Percentiles rank a stretch among this genome's conserved stretches.
phyloP scores from a whole-genome alignment of 495 filamentous ascomycete species.

The Podospora conica region DNA sequence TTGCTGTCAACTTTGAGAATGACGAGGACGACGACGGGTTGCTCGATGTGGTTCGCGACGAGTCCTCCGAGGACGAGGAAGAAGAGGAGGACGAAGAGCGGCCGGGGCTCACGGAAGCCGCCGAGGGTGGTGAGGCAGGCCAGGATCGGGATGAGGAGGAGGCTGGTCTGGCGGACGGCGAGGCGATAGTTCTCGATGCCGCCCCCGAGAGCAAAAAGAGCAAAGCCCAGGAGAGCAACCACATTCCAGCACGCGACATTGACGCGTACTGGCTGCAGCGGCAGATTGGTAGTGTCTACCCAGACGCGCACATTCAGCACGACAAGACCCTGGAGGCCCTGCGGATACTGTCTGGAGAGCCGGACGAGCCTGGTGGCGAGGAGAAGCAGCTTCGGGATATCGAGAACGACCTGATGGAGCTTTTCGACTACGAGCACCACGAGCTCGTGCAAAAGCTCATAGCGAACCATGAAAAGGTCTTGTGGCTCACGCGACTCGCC shows the following conservation, averaged over 20 bases:
- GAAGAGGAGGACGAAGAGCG: slow-evolving; percentile 60
- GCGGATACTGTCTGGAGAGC: slow-evolving; percentile 66
- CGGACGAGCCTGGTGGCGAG: slow-evolving; percentile 65
- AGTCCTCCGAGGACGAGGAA: slow-evolving; percentile 72
- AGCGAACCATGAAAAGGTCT: slow-evolving; percentile 80
- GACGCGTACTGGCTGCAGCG: slow-evolving; percentile 97
- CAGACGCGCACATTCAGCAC: slow-evolving; percentile 84
- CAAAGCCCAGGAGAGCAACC: slow-evolving; percentile 49
- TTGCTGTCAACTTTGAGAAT: slow-evolving; percentile 93
- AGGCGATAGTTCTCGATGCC: slow-evolving; percentile 79
- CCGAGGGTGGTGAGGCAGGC: slow-evolving; percentile 46
- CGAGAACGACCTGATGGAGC: slow-evolving; percentile 96
- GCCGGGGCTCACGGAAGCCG: slow-evolving; percentile 51
- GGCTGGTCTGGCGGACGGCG: slow-evolving; percentile 45
- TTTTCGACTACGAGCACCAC: slow-evolving; percentile 95
- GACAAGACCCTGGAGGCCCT: slow-evolving; percentile 79
- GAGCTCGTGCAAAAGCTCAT: slow-evolving; percentile 91
- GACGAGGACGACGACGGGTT: slow-evolving; percentile 83
- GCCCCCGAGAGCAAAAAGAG: slow-evolving; percentile 35
- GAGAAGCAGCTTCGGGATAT: slow-evolving; percentile 82
- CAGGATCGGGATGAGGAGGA: slow-evolving; percentile 49
- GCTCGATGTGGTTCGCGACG: slow-evolving; percentile 75
- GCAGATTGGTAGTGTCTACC: slow-evolving; percentile 79
- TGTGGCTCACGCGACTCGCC: slow-evolving; percentile 91
- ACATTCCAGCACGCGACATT: slow-evolving; percentile 76